Percentiles rank a stretch among this genome's conserved stretches.
Conservation (phyloP, 2,329 filamentous ascomycete genomes). For the Colletotrichum spinosum region DNA sequence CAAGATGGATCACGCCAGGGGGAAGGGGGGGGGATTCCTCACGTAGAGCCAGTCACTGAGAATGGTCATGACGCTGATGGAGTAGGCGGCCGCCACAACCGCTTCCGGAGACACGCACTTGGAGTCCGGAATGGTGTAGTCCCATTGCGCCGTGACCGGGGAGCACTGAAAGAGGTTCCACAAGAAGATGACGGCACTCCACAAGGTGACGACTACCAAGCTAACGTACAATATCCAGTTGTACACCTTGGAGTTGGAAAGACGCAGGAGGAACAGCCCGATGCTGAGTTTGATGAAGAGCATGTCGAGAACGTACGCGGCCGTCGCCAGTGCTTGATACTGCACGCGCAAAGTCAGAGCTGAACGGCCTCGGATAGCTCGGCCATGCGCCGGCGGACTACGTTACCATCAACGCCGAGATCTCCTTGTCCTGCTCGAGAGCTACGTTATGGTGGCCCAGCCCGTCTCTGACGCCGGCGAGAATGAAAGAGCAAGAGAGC, state of each 20-base stretch:
- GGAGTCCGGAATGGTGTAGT: constrained; percentile 57
- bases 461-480: constrained; percentile 55
- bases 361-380: neutral
- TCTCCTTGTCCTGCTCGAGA: constrained; percentile 52
- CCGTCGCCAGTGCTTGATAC: constrained; percentile 64
- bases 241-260: constrained; percentile 59
- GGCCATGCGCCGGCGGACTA: neutral
- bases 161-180: constrained; percentile 65
- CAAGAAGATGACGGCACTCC: constrained; percentile 61
- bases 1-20: neutral
- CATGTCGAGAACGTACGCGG: constrained; percentile 64
- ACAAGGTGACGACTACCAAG: constrained; percentile 58
- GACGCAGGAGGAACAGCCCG: constrained; percentile 61
- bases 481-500: constrained; percentile 58
- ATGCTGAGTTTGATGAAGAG: constrained; percentile 69
- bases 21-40: constrained; percentile 35
- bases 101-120: constrained; percentile 57
- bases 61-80: constrained; percentile 64
- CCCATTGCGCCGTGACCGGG: constrained; percentile 64
- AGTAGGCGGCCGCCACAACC: constrained; percentile 61
- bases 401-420: constrained; percentile 59
- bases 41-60: constrained; percentile 67
- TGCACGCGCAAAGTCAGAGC: constrained; percentile 39
- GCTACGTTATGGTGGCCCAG: constrained; percentile 61
- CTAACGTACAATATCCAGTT: constrained; percentile 60